Percentiles rank a stretch among this genome's conserved stretches.
Evolutionary conservation across 2,329 filamentous ascomycete species (phyloP).

Genomic region (Penicillium sp.): DNA sequence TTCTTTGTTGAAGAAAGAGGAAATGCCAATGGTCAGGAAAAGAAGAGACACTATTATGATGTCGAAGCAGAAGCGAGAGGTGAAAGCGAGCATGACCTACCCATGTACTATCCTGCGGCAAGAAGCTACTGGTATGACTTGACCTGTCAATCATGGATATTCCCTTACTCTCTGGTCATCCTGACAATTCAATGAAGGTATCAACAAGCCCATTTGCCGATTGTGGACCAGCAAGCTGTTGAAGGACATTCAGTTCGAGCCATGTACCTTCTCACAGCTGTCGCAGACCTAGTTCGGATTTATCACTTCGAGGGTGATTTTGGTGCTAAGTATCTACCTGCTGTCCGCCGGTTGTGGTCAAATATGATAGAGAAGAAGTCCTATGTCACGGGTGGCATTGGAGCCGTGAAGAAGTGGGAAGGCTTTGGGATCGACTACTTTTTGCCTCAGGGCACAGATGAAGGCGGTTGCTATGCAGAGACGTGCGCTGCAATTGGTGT

Average conservation of each 20-base stretch:
- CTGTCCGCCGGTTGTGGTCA: constrained; percentile 51
- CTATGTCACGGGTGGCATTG: constrained; percentile 59
- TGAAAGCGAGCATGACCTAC: constrained; percentile 46
- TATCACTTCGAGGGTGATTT: constrained; percentile 24
- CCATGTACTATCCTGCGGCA: constrained; percentile 45
- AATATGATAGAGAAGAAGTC: constrained; percentile 60
- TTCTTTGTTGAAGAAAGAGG: constrained; percentile 58
- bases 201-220: constrained; percentile 53
- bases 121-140: constrained; percentile 35
- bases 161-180: not conserved
- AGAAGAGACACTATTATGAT: constrained; percentile 52
- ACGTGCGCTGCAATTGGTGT: constrained; percentile 58
- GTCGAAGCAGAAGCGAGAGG: constrained; percentile 50
- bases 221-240: constrained; percentile 50
- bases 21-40: constrained; percentile 45
- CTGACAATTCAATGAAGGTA: constrained; percentile 33
- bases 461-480: constrained; percentile 59
- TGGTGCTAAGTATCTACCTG: constrained; percentile 31
- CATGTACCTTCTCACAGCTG: constrained; percentile 57
- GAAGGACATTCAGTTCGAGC: constrained; percentile 58
- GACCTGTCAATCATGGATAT: not conserved
- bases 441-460: constrained; percentile 54
- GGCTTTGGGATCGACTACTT: constrained; percentile 58
- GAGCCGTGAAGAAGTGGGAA: constrained; percentile 55
- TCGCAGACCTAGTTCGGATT: constrained; percentile 51